phyloP scores from a whole-genome alignment of 164 flowering plant genomes.

The Vitis labrusca region DNA sequence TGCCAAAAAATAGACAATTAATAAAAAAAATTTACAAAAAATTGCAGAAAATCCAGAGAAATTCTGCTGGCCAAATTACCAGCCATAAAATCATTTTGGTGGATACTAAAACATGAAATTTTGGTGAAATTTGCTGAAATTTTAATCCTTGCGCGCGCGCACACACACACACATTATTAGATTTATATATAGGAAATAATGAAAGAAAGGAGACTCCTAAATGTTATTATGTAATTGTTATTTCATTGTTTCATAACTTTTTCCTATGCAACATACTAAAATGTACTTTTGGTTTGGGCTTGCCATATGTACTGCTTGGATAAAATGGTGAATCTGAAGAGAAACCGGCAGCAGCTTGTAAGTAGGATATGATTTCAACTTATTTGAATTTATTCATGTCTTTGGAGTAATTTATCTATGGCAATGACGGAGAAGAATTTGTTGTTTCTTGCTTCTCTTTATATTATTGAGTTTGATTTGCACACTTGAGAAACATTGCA shows the following conservation, averaged over 20 bases:
- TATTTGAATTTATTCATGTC: not conserved
- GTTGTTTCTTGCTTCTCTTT: not conserved
- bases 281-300: constrained; percentile 10
- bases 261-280: constrained; percentile 5
- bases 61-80: too few species aligned
- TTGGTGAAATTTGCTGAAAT: too few species aligned
- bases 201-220: not conserved
- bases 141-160: too few species aligned
- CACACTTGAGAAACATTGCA: too few species aligned
- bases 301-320: constrained; percentile 18
- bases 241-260: constrained; percentile 1
- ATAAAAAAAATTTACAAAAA: too few species aligned
- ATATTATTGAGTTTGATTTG: too few species aligned
- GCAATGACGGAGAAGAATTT: not conserved
- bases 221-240: not conserved
- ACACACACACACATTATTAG: too few species aligned
- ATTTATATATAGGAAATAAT: too few species aligned
- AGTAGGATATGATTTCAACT: constrained; percentile 28
- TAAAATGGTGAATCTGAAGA: constrained; percentile 53
- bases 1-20: too few species aligned
- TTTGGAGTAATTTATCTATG: not conserved
- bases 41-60: too few species aligned
- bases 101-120: too few species aligned
- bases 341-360: constrained; percentile 92
- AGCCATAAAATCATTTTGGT: too few species aligned